Evolutionary conservation across 192 early-diverging fungal genomes (phyloP), one percentile per base, ranked within the genome.

Genomic region (Podila minutissima): DNA sequence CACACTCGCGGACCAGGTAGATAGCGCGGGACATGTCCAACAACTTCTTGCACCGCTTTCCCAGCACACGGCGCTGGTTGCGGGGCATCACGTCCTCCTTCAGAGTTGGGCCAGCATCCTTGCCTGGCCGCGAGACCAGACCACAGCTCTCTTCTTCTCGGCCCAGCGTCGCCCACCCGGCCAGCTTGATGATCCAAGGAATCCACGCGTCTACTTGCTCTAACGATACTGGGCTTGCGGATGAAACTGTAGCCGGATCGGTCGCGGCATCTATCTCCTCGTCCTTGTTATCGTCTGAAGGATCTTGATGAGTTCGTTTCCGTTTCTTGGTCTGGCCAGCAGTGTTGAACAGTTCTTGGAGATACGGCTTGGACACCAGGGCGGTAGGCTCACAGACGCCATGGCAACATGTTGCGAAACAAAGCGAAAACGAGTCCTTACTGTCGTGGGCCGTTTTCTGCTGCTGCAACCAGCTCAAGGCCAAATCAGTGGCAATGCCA

Each of bases 321-420:
- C 77, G 59, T n/a, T 81, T 81, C 48, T 66, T 81, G 48, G 28
- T 29, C n/a, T 61, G 28, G 4, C 24, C 15, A 4, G 59, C 28
- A 4, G 62, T 57, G 35, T 58, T 65, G 6, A 81, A 60, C 3
- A 81, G 66, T n/a, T 81, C 71, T 11, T n/a, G 37, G n/a, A 81
- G 55, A 29, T 73, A 81, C 0, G 66, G 58, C 32, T 64, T 73
- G 3, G 77, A 60, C 3, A 81, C 71, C n/a, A 81, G n/a, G 4
- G 66, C 31, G 1, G 65, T 64, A 11, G 77, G 71, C 28, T 81
- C 77, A 24, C 77, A 81, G 26, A 81, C 72, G 17, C 77, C 77
- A 65, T 81, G 77, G 61, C 77, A 81, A 37, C 77, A 81, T 1
- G 77, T 81, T 31, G 77, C 77, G 41, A 81, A 81, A 46, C 77